Evolutionary conservation across 306 rosid species (phyloP), one percentile per base, ranked within the genome.

Genomic region (Gillenia trifoliata): DNA sequence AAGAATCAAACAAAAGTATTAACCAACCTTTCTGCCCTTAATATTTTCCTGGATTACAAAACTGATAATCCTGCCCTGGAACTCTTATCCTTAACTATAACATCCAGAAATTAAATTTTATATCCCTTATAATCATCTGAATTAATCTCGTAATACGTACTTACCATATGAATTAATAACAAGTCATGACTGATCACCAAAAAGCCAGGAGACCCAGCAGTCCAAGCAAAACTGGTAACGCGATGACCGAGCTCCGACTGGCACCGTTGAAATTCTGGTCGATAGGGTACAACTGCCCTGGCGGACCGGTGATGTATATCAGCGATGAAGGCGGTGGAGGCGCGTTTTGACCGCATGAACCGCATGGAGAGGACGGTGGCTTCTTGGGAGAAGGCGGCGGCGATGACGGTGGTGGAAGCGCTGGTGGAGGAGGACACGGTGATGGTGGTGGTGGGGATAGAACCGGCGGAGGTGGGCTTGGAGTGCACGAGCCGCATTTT

Each of bases 281-380:
- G 47, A 82, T 4, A 7, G 83, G 89, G 64, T 85, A 85, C 41
- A 82, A 36, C 20, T 74, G 45, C 25, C 85, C 89, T 1, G 89
- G 89, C 0, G 89, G 86, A 12, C 89, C 85, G 7, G 86, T 79
- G 75, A 77, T 66, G 89, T 85, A 85, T 8, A 77, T 0, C 71
- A 78, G 8, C 4, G 74, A 31, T 0, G 80, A 31, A 0, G 86
- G 86, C n/a, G 83, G 78, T 2, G 83, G 75, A 29, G 83, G 86
- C 19, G 50, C 6, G 50, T 45, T 12, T 13, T 4, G 50, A 45
- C 50, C 41, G 11, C 41, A 36, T 36, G 11, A 2, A 0, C 45
- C 26, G 2, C 25, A 64, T 1, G 41, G 40, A n/a, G n/a, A n/a
- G n/a, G 88, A 84, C 61, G 83, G 85, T 50, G 76, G 54, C 50